Evolutionary conservation across 192 early-diverging fungal species (phyloP), one percentile per base, ranked within the genome.

Genomic region (Entophlyctis helioformis): DNA sequence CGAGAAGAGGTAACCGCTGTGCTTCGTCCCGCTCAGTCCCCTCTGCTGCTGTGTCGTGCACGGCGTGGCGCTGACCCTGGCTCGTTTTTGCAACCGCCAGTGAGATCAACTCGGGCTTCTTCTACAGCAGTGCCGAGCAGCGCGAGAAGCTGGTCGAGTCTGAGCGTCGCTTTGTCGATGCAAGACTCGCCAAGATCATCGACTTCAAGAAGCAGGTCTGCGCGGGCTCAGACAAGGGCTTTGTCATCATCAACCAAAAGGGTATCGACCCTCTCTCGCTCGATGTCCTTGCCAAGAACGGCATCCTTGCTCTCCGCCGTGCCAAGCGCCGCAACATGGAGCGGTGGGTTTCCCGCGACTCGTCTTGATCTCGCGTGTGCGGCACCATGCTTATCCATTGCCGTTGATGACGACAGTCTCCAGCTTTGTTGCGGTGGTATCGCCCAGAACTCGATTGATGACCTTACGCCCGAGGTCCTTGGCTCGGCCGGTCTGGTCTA

Each of bases 301-400:
- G 76, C 44, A 97, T 98, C 63, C 56, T 98, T 36, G 93, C 90
- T 9, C 71, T 98, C 33, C 82, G 96, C 44, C 76, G 96, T 37
- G 96, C 93, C 44, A 98, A 98, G 80, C 78, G 96, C 60, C 82
- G 96, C 64, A 98, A 98, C 74, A 97, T 97, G 93, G 96, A 98
- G 67, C 81, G 94, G 64, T 72, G 44, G 0, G 31, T 12, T 15
- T 15, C 31, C n/a, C 5, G 15, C 25, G 15, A 33, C 24, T 44
- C 9, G 21, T 31, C 24, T 13, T 40, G n/a, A n/a, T n/a, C n/a
- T n/a, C n/a, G n/a, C n/a, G n/a, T n/a, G n/a, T n/a, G n/a, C n/a
- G n/a, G n/a, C n/a, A n/a, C n/a, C n/a, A n/a, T n/a, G n/a, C n/a
- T n/a, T n/a, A n/a, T n/a, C 31, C 18, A 12, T 44, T 44, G 10